These are phyloP conservation scores for Skeletonema marinoi DNA, from an alignment of 108 stramenopile genomes.

Conservation along the genomic window DNA sequence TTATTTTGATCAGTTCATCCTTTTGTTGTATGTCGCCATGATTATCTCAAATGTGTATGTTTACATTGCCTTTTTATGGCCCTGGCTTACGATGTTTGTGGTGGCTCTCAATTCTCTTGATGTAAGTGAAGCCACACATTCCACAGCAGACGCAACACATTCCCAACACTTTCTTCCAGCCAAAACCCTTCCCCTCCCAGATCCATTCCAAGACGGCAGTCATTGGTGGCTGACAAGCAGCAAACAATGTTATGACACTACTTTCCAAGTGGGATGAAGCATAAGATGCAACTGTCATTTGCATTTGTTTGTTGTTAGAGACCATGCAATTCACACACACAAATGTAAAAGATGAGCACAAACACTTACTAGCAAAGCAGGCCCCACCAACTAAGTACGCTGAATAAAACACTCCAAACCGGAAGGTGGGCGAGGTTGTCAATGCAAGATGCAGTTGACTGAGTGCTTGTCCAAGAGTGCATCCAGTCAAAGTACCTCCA, in stretches of 20 bases:
- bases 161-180: slow-evolving; percentile 29
- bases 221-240: slow-evolving; percentile 41
- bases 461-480: slow-evolving; percentile 21
- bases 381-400: slow-evolving; percentile 29
- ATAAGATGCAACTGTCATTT: slow-evolving; percentile 10
- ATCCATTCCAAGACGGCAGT: slow-evolving; percentile 44
- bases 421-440: slow-evolving; percentile 32
- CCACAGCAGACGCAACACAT: slow-evolving; percentile 34
- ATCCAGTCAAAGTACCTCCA: slow-evolving; percentile 27
- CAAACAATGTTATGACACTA: slow-evolving; percentile 42
- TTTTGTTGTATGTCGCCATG: too few relatives aligned
- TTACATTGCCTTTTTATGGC: too few relatives aligned
- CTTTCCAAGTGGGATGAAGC: slow-evolving; percentile 37
- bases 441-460: slow-evolving; percentile 20
- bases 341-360: too few relatives aligned
- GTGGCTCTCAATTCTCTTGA: slow-evolving; percentile 23
- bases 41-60: too few relatives aligned
- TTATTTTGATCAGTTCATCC: too few relatives aligned
- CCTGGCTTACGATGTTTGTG: not conserved
- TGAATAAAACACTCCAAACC: slow-evolving; percentile 32
- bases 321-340: too few relatives aligned
- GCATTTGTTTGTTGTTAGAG: too few relatives aligned
- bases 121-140: slow-evolving; percentile 33
- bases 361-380: slow-evolving; percentile 18
- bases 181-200: slow-evolving; percentile 37